Percentiles rank a stretch among this genome's conserved stretches.
Conservation (phyloP, 2,329 filamentous ascomycete species). For the Penicillium sp. region DNA sequence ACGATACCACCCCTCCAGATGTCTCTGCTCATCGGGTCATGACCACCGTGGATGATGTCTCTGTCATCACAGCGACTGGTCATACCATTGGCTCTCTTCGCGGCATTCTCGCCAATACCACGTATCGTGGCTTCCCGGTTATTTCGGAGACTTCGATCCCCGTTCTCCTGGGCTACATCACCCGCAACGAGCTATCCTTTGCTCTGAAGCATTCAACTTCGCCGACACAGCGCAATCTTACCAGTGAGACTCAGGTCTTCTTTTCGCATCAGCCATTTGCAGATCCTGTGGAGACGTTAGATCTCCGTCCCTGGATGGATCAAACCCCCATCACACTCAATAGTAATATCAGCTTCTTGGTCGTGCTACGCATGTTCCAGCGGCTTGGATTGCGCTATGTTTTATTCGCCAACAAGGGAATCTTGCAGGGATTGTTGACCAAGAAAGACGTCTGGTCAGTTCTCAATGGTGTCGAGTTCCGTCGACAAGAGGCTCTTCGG, state of each 20-base stretch:
- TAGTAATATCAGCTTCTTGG: slow-evolving; percentile 69
- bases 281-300: slow-evolving; percentile 73
- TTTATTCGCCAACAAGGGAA: slow-evolving; percentile 78
- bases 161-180: slow-evolving; percentile 87
- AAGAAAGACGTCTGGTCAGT: slow-evolving; percentile 98
- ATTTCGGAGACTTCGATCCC: slow-evolving; percentile 75
- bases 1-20: slow-evolving; percentile 75
- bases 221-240: slow-evolving; percentile 49
- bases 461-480: slow-evolving; percentile 71
- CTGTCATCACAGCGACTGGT: slow-evolving; percentile 80
- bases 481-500: slow-evolving; percentile 31
- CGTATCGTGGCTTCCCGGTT: slow-evolving; percentile 88
- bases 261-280: slow-evolving; percentile 81
- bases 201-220: slow-evolving; percentile 66
- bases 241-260: slow-evolving; percentile 72
- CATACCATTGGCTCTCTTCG: slow-evolving; percentile 79
- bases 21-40: slow-evolving; percentile 84
- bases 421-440: slow-evolving; percentile 79
- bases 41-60: slow-evolving; percentile 87
- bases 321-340: slow-evolving; percentile 93
- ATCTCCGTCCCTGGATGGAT: slow-evolving; percentile 97
- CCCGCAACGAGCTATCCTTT: slow-evolving; percentile 81
- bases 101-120: slow-evolving; percentile 68
- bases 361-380: slow-evolving; percentile 92
- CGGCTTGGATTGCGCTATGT: slow-evolving; percentile 89